Conservation (phyloP, 2,329 filamentous ascomycete species). For the Diaporthe batatas region DNA sequence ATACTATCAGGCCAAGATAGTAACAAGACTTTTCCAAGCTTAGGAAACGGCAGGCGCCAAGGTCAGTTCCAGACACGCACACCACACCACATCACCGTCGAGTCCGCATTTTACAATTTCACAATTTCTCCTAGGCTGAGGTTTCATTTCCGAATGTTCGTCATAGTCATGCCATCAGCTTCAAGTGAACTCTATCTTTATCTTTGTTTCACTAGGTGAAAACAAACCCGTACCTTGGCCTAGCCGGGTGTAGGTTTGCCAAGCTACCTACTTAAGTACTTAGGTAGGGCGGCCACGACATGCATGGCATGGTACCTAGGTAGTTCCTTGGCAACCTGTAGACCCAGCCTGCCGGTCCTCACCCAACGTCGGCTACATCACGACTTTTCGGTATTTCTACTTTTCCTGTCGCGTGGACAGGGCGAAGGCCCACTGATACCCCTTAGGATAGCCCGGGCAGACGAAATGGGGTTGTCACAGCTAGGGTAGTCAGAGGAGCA, state of each 20-base stretch:
- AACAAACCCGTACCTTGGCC: constrained; percentile 26
- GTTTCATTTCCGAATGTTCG: constrained; percentile 11
- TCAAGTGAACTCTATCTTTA: constrained; percentile 15
- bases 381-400: constrained; percentile 5
- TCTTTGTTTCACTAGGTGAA: constrained; percentile 7
- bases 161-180: constrained; percentile 17
- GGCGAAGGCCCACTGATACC: constrained; percentile 12
- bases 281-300: not conserved
- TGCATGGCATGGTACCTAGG: not conserved
- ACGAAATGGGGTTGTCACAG: not conserved
- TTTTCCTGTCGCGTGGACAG: not conserved
- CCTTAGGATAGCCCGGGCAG: not conserved
- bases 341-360: not conserved
- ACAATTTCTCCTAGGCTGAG: constrained; percentile 11
- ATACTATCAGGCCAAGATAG: constrained; percentile 26
- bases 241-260: constrained; percentile 2
- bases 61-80: not conserved
- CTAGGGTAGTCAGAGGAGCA: not conserved
- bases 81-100: not conserved
- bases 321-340: constrained; percentile 26
- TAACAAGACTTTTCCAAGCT: constrained; percentile 27
- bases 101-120: constrained; percentile 1
- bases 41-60: not conserved
- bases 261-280: no score
- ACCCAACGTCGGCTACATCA: not conserved